phyloP scores from a whole-genome alignment of 2,329 filamentous ascomycete genomes.

The Trichoderma sp. region DNA sequence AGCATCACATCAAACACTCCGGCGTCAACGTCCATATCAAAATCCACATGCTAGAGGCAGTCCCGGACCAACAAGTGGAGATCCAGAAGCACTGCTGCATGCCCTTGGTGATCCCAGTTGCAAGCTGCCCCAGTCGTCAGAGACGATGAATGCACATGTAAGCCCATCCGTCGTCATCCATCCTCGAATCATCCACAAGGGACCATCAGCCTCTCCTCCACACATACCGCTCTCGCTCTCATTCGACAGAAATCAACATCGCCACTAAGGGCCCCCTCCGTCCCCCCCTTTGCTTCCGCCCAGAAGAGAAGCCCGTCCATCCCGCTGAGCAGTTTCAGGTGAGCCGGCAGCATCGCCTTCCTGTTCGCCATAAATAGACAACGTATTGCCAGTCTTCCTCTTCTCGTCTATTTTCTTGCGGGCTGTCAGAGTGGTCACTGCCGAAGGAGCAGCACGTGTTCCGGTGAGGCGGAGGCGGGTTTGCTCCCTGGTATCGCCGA shows the following conservation, averaged over 20 bases:
- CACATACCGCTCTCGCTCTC: neutral
- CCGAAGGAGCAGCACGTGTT: too few relatives aligned
- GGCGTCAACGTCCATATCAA: neutral
- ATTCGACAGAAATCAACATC: conserved; percentile 4
- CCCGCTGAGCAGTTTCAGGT: conserved; percentile 13
- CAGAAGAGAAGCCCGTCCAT: neutral
- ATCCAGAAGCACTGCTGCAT: neutral
- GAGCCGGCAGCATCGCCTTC: conserved; percentile 22
- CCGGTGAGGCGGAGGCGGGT: conserved; percentile 1
- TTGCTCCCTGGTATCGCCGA: conserved; percentile 4
- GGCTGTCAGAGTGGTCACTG: conserved; percentile 3
- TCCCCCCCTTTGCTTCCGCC: neutral
- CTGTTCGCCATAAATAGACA: conserved; percentile 18
- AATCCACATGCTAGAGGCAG: conserved; percentile 7
- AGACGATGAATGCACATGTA: neutral
- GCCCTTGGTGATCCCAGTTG: conserved; percentile 9
- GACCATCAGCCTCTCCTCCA: too few relatives aligned
- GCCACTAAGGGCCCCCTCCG: conserved; percentile 3
- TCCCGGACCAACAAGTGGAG: conserved; percentile 17
- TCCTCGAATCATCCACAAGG: too few relatives aligned
- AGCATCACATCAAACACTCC: neutral
- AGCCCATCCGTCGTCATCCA: conserved; percentile 2
- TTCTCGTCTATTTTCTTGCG: neutral
- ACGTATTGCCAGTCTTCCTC: neutral
- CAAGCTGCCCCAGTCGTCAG: too few relatives aligned